Evolutionary conservation across 192 early-diverging fungal genomes (phyloP), one percentile per base, ranked within the genome.

Genomic region (Entomortierella lignicola): DNA sequence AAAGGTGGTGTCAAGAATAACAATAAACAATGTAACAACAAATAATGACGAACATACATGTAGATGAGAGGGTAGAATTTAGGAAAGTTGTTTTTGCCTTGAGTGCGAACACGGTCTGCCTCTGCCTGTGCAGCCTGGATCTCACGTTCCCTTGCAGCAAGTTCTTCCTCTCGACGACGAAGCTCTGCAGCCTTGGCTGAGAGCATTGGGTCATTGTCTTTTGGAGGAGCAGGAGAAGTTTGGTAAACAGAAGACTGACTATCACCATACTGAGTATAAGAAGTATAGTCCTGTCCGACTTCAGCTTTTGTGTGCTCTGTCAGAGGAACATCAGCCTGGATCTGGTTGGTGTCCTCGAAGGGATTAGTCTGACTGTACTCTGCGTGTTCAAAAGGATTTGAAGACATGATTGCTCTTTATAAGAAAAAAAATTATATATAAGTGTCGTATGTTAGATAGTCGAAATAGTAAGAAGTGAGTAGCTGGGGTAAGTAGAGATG

Each of bases 31-130:
- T n/a, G n/a, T n/a, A n/a, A n/a, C n/a, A n/a, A n/a, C n/a, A n/a
- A n/a, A n/a, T n/a, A n/a, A n/a, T n/a, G n/a, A n/a, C n/a, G n/a
- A n/a, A 37, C 31, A 31, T 92, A 86, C 60, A 93, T 89, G 80
- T 94, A 94, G 69, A 96, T 89, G 64, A 94, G 69, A 13, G 94
- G 94, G 55, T 92, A 95, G 65, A 92, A 91, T 51, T 93, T 92
- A 5, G 94, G 94, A 64, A 94, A 94, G 61, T 91, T 92, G 81
- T 94, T 93, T 39, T 91, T 85, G n/a, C 91, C 91, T 39, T 90
- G 81, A 23, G 88, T 74, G 15, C 89, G 90, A 29, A 81, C 80
- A 31, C 77, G 74, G 18, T 86, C 82, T 61, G 92, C 80, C 55
- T 87, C 85, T 32, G 71, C 86, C 69, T 93, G 90, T 56, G 92